Evolutionary conservation across 352 stramenopile genomes (phyloP).

Genomic region (Globisporangium recalcitrans): DNA sequence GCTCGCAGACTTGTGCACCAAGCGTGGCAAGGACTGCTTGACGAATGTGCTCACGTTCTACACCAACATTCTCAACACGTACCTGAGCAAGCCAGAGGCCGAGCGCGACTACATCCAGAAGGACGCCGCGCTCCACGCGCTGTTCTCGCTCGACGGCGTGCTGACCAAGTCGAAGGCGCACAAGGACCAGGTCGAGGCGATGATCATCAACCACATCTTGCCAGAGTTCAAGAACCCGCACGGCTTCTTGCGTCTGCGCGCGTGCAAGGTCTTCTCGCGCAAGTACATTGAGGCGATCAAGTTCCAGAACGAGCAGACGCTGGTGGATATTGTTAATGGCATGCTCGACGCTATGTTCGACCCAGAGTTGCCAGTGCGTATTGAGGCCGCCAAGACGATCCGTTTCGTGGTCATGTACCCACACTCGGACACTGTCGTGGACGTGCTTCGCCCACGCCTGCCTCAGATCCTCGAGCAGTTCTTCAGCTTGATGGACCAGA

Average conservation of each 20-base stretch:
- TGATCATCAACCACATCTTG: constrained; percentile 94
- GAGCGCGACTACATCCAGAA: constrained; percentile 95
- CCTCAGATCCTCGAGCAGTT: constrained; percentile 96
- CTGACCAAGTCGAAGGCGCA: constrained; percentile 94
- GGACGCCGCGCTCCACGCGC: constrained; percentile 91
- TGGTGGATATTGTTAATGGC: constrained; percentile 71
- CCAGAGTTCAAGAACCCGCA: constrained; percentile 95
- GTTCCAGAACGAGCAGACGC: constrained; percentile 89
- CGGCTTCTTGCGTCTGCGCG: constrained; percentile 92
- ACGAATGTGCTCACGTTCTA: constrained; percentile 89
- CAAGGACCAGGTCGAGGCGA: constrained; percentile 88
- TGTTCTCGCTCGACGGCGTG: constrained; percentile 91
- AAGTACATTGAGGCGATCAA: constrained; percentile 90
- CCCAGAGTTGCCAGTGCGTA: constrained; percentile 94
- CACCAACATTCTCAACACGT: constrained; percentile 92
- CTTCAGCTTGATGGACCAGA: constrained; percentile 98
- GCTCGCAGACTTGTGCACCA: constrained; percentile 93
- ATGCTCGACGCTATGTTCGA: constrained; percentile 90
- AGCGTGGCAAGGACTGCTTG: constrained; percentile 93
- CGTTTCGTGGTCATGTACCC: constrained; percentile 86
- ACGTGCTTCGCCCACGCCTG: constrained; percentile 89
- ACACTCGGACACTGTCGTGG: constrained; percentile 74
- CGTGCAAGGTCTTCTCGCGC: constrained; percentile 95
- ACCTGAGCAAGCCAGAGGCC: constrained; percentile 55
- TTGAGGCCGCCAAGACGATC: constrained; percentile 92